Base-by-base conservation (phyloP, 345 rosid species). In the Eucalyptus marginata region DNA sequence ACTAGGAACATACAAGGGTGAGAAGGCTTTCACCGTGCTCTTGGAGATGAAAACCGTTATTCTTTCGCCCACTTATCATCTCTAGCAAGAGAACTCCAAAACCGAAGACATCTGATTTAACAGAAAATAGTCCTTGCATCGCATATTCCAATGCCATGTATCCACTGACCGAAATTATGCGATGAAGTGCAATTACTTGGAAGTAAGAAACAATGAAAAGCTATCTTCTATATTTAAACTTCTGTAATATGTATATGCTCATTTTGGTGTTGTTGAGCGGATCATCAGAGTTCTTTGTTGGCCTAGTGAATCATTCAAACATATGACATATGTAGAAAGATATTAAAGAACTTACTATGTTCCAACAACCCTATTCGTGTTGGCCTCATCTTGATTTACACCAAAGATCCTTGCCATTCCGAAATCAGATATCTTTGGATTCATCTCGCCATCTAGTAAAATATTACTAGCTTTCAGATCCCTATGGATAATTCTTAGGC, bases 381-480 rank as follows among this genome's bases (percentile, higher is more conserved):
- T 91, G 12, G 88, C 90, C 88, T 92, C 62, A 7, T 11, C 91
- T 90, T 89, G 93, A 86, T 91, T 87, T 87, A 89, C 90, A 13
- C 92, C 88, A 68, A 92, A 91, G 88, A 92, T 92, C 80, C 92
- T 90, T 6, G 94, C 92, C 90, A 90, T 68, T 31, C 94, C 93
- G 17, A 93, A 93, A 3, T 93, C 93, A 8, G 89, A 91, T 85
- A 91, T 89, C 87, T 90, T 90, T 5, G 89, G 91, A 14, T 89
- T 91, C 91, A 91, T 91, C 50, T 89, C 87, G 44, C 87, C 66
- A 80, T 91, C 93, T 2, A 91, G 86, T 51, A 91, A 76, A 17
- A 90, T 81, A 49, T 91, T 91, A 20, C 91, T 90, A 16, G 91
- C 56, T 86, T 90, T 91, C 17, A 90, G 83, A 29, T 91, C 93